phyloP scores from a whole-genome alignment of 2,329 filamentous ascomycete species.

The Cercospora citrullina region DNA sequence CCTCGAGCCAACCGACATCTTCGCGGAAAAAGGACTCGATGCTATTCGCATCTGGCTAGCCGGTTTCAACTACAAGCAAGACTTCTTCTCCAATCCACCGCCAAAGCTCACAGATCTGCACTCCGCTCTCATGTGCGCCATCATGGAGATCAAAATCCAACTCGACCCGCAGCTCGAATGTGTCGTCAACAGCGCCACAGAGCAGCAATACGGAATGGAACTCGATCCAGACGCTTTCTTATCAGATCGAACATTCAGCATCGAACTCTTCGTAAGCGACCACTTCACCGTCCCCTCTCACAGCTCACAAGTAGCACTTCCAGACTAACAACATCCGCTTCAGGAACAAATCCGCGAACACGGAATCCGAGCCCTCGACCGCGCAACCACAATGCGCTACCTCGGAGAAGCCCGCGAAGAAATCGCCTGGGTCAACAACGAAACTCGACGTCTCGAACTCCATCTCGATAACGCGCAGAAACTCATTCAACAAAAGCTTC shows the following conservation, averaged over 20 bases:
- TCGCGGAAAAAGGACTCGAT: conserved; percentile 11
- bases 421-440: conserved; percentile 21
- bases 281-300: not conserved
- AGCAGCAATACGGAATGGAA: conserved; percentile 15
- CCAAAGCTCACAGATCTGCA: conserved; percentile 15
- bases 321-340: not conserved
- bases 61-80: conserved; percentile 11
- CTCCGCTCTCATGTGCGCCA: conserved; percentile 10
- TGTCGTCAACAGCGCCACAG: conserved; percentile 1
- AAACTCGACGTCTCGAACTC: conserved; percentile 18
- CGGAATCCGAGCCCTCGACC: conserved; percentile 2
- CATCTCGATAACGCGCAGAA: conserved; percentile 21
- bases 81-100: conserved; percentile 20
- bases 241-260: conserved; percentile 9
- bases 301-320: not conserved
- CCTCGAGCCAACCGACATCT: conserved; percentile 3
- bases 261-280: conserved; percentile 8
- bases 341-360: conserved; percentile 7
- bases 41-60: conserved; percentile 20
- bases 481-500: conserved; percentile 5
- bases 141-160: conserved; percentile 13
- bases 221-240: conserved; percentile 19
- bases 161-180: conserved; percentile 24
- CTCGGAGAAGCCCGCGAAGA: conserved; percentile 20
- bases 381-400: not conserved